Evolutionary conservation across 2,329 filamentous ascomycete species (phyloP), one percentile per base, ranked within the genome.

Genomic region (Venturia pyrina): DNA sequence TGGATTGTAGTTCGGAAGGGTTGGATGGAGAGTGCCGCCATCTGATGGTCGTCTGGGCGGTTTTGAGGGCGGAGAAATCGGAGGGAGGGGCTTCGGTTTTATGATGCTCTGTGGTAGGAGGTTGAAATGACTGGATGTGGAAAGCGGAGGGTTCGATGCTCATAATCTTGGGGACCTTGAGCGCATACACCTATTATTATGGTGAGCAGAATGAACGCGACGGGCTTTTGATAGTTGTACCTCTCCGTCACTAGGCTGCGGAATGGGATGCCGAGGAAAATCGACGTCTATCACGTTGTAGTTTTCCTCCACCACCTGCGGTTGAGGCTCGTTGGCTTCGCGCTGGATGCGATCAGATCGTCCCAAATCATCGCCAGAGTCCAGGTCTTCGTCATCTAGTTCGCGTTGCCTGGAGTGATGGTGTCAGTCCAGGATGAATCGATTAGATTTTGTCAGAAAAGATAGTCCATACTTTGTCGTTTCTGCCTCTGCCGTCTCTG

Each of bases 161-260:
- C 71, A 93, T 78, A 76, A 93, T 93, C 28, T 84, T 82, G 40
- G 90, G 90, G 1, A 93, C 82, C 69, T 87, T 87, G 71, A 92
- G 76, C 5, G 88, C 81, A 75, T 89, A 88, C 62, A 90, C 80
- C 88, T 90, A 62, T 37, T 3, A n/a, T 37, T 59, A 59, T 8
- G 21, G 69, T 72, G 62, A 75, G 70, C 44, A 43, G 21, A 32
- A 60, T 19, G 24, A 24, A 43, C 17, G 56, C 21, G 15, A 17
- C 37, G 44, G 59, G 6, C 0, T 17, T 48, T 34, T 15, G 41
- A 17, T 5, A 57, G 32, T 56, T 73, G 66, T 78, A 92, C 89
- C 74, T 85, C 84, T 72, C 87, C 87, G 72, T 92, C 87, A 69
- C 83, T 86, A 46, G 88, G 83, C 72, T 89, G 88, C 17, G 90